These are phyloP conservation scores for Neopestalotiopsis rosae DNA, from an alignment of 2,329 filamentous ascomycete genomes.

Conservation along the genomic window DNA sequence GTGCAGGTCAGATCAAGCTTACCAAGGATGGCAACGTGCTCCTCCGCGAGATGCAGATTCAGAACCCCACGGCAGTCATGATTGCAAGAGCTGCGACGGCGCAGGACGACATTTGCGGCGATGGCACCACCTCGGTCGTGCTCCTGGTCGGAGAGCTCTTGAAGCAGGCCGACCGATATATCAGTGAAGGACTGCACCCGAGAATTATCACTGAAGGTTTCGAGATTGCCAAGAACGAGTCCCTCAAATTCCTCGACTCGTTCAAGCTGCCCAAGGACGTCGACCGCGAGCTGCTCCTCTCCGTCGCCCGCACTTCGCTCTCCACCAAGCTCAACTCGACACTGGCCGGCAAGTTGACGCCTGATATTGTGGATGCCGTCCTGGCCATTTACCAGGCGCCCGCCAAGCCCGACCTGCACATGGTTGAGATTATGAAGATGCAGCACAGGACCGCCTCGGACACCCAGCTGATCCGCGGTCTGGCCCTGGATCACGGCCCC, in stretches of 20 bases:
- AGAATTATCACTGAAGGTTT: constrained; percentile 97
- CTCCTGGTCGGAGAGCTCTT: constrained; percentile 93
- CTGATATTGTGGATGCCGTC: constrained; percentile 95
- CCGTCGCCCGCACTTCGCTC: constrained; percentile 90
- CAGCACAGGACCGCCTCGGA: constrained; percentile 96
- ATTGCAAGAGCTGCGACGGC: constrained; percentile 86
- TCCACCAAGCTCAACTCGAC: constrained; percentile 92
- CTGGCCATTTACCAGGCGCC: constrained; percentile 90
- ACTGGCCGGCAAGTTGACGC: constrained; percentile 88
- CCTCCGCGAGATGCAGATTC: constrained; percentile 85
- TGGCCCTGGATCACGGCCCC: constrained; percentile 93
- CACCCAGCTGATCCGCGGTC: constrained; percentile 91
- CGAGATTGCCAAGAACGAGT: constrained; percentile 92
- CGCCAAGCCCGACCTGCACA: constrained; percentile 94
- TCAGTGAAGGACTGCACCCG: constrained; percentile 95
- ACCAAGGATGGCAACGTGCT: constrained; percentile 98
- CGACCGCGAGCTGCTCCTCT: constrained; percentile 91
- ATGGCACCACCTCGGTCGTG: constrained; percentile 96
- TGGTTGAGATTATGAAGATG: constrained; percentile 99
- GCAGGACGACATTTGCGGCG: constrained; percentile 97
- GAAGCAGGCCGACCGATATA: constrained; percentile 97
- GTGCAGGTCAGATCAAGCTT: constrained; percentile 82
- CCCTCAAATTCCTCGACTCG: constrained; percentile 91
- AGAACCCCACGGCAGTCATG: constrained; percentile 95
- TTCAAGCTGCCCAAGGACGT: constrained; percentile 92